phyloP scores from a whole-genome alignment of 495 filamentous ascomycete species.

The Penicillium manginii region DNA sequence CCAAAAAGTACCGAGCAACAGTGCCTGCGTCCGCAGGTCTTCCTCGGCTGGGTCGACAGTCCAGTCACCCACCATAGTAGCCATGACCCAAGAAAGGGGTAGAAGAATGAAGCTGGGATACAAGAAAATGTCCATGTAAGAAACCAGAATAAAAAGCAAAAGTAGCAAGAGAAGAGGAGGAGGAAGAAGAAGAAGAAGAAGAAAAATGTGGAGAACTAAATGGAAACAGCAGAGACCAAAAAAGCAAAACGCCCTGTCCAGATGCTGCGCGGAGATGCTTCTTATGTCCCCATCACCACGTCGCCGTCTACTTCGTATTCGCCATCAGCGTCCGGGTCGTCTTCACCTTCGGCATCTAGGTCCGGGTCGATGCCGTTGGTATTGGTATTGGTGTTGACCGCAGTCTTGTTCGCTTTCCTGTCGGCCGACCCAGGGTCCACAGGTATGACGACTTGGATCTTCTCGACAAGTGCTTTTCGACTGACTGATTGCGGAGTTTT shows the following conservation, averaged over 20 bases:
- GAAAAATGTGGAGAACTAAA: conserved; percentile 16
- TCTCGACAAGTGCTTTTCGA: conserved; percentile 46
- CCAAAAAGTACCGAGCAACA: conserved; percentile 9
- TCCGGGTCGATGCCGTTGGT: conserved; percentile 30
- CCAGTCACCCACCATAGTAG: neutral
- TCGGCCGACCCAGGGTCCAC: conserved; percentile 27
- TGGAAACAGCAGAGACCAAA: conserved; percentile 8
- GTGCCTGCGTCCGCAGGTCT: neutral
- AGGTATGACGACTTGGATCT: conserved; percentile 40
- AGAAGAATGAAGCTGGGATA: conserved; percentile 2
- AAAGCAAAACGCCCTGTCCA: conserved; percentile 28
- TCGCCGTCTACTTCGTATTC: conserved; percentile 43
- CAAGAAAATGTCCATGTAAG: conserved; percentile 5
- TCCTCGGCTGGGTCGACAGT: neutral
- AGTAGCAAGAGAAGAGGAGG: conserved; percentile 11
- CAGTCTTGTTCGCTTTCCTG: conserved; percentile 8
- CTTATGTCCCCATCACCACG: conserved; percentile 44
- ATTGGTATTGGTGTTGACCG: conserved; percentile 2
- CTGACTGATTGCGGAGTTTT: conserved; percentile 36
- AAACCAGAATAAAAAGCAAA: neutral
- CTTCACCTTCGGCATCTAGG: conserved; percentile 35
- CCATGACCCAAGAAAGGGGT: neutral
- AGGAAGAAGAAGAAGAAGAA: conserved; percentile 8
- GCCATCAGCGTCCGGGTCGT: conserved; percentile 33
- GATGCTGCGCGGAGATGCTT: conserved; percentile 23